Conservation (phyloP, 345 rosid species). For the Citrus mangshanensis region DNA sequence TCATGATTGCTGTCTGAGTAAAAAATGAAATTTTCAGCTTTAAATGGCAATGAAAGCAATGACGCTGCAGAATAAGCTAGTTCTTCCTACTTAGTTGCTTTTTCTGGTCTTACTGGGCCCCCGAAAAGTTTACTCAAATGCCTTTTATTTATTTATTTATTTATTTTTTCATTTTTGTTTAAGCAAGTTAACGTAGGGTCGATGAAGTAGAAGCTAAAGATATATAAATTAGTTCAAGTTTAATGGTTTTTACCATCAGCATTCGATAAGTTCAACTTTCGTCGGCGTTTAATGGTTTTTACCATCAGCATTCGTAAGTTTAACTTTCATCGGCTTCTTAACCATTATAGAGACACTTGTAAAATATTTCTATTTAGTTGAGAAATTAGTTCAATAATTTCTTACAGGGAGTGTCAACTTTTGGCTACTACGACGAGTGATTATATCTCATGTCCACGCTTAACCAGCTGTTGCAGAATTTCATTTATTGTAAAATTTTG, state of each 20-base stretch:
- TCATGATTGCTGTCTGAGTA: not conserved
- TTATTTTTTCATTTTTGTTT: not conserved
- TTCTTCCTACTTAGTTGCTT: not conserved
- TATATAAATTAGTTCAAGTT: not conserved
- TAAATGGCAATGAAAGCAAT: not conserved
- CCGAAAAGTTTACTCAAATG: no score
- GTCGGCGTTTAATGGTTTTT: not conserved
- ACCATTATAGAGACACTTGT: not conserved
- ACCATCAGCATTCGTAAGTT: not conserved
- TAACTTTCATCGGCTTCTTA: not conserved
- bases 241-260: not conserved
- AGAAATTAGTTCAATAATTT: not conserved
- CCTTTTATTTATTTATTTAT: no score
- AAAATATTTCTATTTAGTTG: not conserved
- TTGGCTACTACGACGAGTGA: not conserved
- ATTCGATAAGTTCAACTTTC: not conserved
- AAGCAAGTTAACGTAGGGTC: slow-evolving; percentile 3
- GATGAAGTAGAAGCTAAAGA: not conserved
- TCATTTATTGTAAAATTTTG: no score
- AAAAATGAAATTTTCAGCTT: no score
- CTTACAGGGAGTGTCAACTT: not conserved
- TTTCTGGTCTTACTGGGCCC: not conserved
- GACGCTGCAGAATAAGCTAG: not conserved
- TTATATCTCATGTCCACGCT: not conserved
- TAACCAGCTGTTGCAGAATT: not conserved